These are phyloP conservation scores for Aspergillus aculeatinus DNA, from an alignment of 2,329 filamentous ascomycete species.

Conservation along the genomic window DNA sequence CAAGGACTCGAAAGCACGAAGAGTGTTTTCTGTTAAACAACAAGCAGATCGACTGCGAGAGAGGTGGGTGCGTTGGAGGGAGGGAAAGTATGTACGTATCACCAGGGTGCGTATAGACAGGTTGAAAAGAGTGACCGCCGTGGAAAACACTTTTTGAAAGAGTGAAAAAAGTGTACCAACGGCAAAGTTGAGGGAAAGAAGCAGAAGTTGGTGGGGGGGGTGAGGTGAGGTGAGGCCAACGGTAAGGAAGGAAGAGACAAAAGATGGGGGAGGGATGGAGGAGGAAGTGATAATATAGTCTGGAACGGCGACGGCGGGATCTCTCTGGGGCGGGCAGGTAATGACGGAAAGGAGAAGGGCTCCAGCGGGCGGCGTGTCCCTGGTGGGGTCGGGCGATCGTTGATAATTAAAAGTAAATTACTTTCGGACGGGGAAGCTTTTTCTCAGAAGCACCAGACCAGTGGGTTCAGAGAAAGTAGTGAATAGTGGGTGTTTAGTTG, in stretches of 20 bases:
- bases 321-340: constrained; percentile 3
- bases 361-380: constrained; percentile 11
- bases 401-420: constrained; percentile 22
- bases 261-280: constrained; percentile 14
- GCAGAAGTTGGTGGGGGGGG: constrained; percentile 12
- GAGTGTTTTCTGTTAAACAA: constrained; percentile 14
- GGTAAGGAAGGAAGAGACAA: constrained; percentile 18
- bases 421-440: constrained; percentile 7
- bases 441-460: background rate
- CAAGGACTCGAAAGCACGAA: constrained; percentile 6
- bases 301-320: constrained; percentile 1
- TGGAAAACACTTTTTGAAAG: constrained; percentile 31
- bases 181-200: constrained; percentile 15
- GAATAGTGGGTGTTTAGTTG: background rate
- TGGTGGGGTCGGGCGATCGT: constrained; percentile 23
- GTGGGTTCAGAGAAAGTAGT: background rate
- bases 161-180: constrained; percentile 30
- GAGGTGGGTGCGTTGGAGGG: constrained; percentile 2
- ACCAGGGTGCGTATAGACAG: constrained; percentile 17
- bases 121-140: constrained; percentile 36
- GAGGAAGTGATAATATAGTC: constrained; percentile 21
- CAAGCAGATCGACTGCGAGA: constrained; percentile 38
- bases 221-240: constrained; percentile 14
- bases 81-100: constrained; percentile 16
- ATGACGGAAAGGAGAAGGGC: constrained; percentile 18